Evolutionary conservation across 768 basidiomycete genomes (phyloP), one percentile per base, ranked within the genome.

Genomic region (Panaeolus cyanescens): DNA sequence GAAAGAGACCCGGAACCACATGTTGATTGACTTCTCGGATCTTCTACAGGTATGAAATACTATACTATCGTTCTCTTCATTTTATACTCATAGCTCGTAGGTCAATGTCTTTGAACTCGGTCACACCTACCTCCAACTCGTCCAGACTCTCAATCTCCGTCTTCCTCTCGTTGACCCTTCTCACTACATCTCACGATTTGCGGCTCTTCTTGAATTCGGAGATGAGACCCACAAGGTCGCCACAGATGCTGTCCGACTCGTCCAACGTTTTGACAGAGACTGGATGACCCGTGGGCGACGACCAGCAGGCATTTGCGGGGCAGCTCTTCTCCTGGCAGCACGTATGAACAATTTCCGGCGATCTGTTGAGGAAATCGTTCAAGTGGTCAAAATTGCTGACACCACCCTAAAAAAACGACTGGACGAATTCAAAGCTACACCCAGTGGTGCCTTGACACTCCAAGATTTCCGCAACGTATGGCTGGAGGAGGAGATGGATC

Each of bases 1-100:
- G 75, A 92, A 91, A 68, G 93, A 96, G 74, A 94, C 93, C 0
- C 78, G 90, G 56, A 93, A 90, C 59, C 93, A 96, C 73, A 99
- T 99, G 97, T 86, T 99, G 25, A 99, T 99, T 64, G 97, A 99
- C 76, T 99, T 99, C 68, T 94, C 94, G n/a, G 96, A 99, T 71
- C 80, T 96, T 37, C 84, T 99, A 3, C 91, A 94, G 79, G 96
- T 91, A 65, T 63, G 72, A 65, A 4, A 1, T 19, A 32, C 62
- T 30, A 37, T 54, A 45, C 32, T 42, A 22, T 15, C 30, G 33
- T 5, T 50, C n/a, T 25, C 58, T 39, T 17, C 25, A 6, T 17
- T 19, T 32, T 20, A 34, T 60, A 20, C 10, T 34, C 54, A 53
- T 32, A 12, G 30, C 22, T 39, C 19, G 17, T 66, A 96, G 95